These are phyloP conservation scores for Closterium sp. DNA, from an alignment of 139 green algal genomes.

Conservation along the genomic window DNA sequence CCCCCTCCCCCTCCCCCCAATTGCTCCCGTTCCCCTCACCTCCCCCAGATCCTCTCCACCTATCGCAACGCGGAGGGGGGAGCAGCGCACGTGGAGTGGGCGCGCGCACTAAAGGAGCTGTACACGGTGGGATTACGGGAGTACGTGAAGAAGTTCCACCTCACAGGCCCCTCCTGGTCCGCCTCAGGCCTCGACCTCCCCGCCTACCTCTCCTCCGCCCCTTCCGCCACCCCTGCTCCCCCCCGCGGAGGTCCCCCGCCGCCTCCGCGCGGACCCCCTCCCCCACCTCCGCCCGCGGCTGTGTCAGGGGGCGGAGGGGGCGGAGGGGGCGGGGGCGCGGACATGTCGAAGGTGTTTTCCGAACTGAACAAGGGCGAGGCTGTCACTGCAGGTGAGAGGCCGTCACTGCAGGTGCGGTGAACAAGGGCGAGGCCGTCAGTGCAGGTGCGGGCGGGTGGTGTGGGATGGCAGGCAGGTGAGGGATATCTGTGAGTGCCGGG, in stretches of 20 bases:
- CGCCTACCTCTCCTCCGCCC: slow-evolving; percentile 50
- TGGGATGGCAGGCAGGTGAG: too few species aligned
- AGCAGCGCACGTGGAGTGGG: slow-evolving; percentile 66
- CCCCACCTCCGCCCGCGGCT: slow-evolving; percentile 61
- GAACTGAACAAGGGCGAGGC: slow-evolving; percentile 64
- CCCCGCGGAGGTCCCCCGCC: not conserved
- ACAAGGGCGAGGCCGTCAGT: slow-evolving; percentile 70
- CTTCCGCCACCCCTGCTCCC: slow-evolving; percentile 2
- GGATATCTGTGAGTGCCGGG: too few species aligned
- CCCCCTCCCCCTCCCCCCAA: too few species aligned
- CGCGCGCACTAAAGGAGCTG: slow-evolving; percentile 74
- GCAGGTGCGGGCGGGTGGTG: slow-evolving; percentile 10
- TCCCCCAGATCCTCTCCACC: slow-evolving; percentile 67
- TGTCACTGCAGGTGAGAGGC: slow-evolving; percentile 55
- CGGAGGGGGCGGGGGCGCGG: slow-evolving; percentile 6
- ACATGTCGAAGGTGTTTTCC: slow-evolving; percentile 49
- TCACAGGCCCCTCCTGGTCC: slow-evolving; percentile 71
- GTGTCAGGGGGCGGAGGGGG: slow-evolving; percentile 2
- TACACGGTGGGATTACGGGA: slow-evolving; percentile 52
- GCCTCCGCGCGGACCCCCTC: slow-evolving; percentile 48
- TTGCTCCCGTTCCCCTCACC: too few species aligned
- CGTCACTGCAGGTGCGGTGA: slow-evolving; percentile 46
- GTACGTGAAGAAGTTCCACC: slow-evolving; percentile 66
- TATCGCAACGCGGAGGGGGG: slow-evolving; percentile 57
- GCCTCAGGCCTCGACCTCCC: slow-evolving; percentile 47